phyloP scores from a whole-genome alignment of 495 filamentous ascomycete genomes.

The Sabuloglossum arenarium region DNA sequence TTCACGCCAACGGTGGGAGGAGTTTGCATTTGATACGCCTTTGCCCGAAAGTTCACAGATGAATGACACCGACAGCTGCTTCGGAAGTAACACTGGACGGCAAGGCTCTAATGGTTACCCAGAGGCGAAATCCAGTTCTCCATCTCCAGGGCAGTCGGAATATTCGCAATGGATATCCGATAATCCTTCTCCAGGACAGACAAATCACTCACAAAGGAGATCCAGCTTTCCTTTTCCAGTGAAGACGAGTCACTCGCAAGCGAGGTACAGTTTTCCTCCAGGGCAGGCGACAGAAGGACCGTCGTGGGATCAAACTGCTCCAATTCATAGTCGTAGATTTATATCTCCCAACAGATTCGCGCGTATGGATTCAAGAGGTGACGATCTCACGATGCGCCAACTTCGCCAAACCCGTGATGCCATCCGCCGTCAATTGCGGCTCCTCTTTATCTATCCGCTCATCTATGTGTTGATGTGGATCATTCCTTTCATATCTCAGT shows the following conservation, averaged over 20 bases:
- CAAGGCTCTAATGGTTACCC: background rate
- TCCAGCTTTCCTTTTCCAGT: too few species aligned
- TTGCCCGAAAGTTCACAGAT: background rate
- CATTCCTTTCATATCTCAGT: conserved; percentile 43
- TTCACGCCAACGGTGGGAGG: background rate
- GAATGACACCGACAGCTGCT: background rate
- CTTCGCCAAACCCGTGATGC: conserved; percentile 21
- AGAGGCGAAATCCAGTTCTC: too few species aligned
- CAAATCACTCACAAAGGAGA: too few species aligned
- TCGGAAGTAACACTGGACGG: background rate
- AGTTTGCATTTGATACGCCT: background rate
- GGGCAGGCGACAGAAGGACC: background rate
- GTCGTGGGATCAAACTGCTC: background rate
- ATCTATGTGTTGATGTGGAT: conserved; percentile 55
- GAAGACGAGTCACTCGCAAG: background rate
- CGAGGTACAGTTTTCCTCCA: background rate
- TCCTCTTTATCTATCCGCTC: conserved; percentile 50
- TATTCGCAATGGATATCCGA: too few species aligned
- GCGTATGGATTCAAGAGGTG: background rate
- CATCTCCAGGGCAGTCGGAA: too few species aligned
- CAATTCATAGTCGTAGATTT: background rate
- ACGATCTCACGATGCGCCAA: background rate
- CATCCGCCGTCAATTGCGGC: conserved; percentile 42
- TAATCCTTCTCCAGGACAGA: too few species aligned
- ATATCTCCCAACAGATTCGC: background rate